Evolutionary conservation across 495 filamentous ascomycete species (phyloP).

Genomic region (Gamarada debralockiae): DNA sequence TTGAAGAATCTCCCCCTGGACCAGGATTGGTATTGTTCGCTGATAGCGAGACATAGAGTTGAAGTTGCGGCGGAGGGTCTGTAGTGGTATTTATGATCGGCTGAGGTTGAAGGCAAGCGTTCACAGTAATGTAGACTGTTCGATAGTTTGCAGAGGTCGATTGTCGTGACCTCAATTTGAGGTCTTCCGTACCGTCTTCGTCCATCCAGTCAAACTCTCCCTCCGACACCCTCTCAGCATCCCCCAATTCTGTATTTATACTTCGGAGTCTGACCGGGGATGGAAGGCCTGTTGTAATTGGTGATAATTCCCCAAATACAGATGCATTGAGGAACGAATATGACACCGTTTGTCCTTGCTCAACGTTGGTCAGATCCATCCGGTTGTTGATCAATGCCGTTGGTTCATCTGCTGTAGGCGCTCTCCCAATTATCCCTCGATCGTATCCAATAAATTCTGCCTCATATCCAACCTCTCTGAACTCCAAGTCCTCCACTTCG

Average conservation of each 20-base stretch:
- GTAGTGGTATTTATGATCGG: constrained; percentile 28
- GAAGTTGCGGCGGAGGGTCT: constrained; percentile 61
- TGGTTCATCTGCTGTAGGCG: constrained; percentile 34
- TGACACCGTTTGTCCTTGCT: constrained; percentile 51
- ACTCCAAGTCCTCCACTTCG: constrained; percentile 32
- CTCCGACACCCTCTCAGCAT: neutral
- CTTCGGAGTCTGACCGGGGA: constrained; percentile 23
- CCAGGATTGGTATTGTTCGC: constrained; percentile 64
- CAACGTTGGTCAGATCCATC: constrained; percentile 47
- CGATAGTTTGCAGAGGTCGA: constrained; percentile 24
- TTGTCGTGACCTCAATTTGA: constrained; percentile 9
- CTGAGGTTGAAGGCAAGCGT: constrained; percentile 71
- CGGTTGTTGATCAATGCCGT: constrained; percentile 60
- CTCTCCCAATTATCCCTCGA: constrained; percentile 60
- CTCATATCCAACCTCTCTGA: constrained; percentile 15
- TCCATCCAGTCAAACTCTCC: neutral
- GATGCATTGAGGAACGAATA: constrained; percentile 49
- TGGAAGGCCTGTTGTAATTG: constrained; percentile 34
- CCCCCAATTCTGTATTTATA: constrained; percentile 2
- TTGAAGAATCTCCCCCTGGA: constrained; percentile 41
- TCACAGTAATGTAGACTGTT: constrained; percentile 73
- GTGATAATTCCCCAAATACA: constrained; percentile 33
- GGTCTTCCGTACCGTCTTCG: neutral
- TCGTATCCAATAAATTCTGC: constrained; percentile 39
- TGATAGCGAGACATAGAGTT: constrained; percentile 71